phyloP scores from a whole-genome alignment of 768 basidiomycete species.

The Macrocybe gigantea region DNA sequence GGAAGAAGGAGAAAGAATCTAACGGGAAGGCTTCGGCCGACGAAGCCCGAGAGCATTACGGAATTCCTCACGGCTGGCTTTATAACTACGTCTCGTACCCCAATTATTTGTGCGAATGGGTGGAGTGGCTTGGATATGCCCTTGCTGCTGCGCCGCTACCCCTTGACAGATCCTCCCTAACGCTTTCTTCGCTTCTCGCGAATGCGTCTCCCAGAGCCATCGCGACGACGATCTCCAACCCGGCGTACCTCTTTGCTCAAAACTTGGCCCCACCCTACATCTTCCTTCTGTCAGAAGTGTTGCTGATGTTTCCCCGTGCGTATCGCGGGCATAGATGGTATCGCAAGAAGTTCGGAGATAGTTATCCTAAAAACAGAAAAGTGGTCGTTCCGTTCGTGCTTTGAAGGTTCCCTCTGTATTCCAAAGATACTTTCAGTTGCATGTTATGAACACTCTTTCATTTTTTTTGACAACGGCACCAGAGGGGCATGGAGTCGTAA shows the following conservation, averaged over 20 bases:
- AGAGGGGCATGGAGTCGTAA: no score
- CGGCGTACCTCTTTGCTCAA: slow-evolving; percentile 30
- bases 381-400: slow-evolving; percentile 77
- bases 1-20: slow-evolving; percentile 23
- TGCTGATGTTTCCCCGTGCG: slow-evolving; percentile 78
- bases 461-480: no score
- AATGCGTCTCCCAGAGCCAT: slow-evolving; percentile 6
- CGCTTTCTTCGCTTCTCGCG: slow-evolving; percentile 2
- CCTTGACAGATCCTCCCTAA: slow-evolving; percentile 14
- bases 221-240: slow-evolving; percentile 18
- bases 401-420: slow-evolving; percentile 17
- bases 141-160: slow-evolving; percentile 61
- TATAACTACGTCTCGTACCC: slow-evolving; percentile 83
- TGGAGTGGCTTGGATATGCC: slow-evolving; percentile 89
- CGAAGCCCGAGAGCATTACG: slow-evolving; percentile 49
- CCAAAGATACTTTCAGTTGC: no score
- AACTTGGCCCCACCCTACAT: slow-evolving; percentile 68
- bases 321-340: slow-evolving; percentile 88
- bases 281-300: slow-evolving; percentile 69
- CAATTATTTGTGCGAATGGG: slow-evolving; percentile 93
- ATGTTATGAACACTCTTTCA: no score
- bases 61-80: slow-evolving; percentile 74
- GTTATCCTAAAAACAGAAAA: slow-evolving; percentile 74
- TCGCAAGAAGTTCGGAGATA: slow-evolving; percentile 58
- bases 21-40: slow-evolving; percentile 12